Percentiles rank a stretch among this genome's conserved stretches.
Evolutionary conservation across 352 stramenopile genomes (phyloP).

Genomic region (Globisporangium heterothallicum): DNA sequence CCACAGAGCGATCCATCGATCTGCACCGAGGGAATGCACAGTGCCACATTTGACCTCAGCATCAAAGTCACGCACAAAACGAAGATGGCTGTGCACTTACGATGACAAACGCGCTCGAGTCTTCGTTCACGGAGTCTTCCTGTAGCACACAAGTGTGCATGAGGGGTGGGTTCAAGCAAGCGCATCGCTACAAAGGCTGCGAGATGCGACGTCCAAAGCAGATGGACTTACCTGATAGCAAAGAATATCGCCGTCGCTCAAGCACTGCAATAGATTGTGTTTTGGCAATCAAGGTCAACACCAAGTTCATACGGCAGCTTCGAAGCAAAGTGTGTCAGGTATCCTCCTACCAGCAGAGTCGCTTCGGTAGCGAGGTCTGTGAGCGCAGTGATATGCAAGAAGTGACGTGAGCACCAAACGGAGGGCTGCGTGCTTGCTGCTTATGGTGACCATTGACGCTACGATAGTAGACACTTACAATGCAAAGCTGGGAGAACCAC

Average conservation of each 20-base stretch:
- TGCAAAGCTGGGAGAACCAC: constrained; percentile 40
- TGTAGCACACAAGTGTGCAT: constrained; percentile 13
- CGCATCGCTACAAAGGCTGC: neutral
- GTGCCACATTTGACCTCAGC: too few relatives aligned
- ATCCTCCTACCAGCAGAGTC: constrained; percentile 29
- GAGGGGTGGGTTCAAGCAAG: neutral
- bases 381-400: too few relatives aligned
- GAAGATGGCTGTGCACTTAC: too few relatives aligned
- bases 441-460: neutral
- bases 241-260: constrained; percentile 61
- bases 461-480: constrained; percentile 26
- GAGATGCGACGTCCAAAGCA: neutral
- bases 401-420: neutral
- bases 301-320: neutral
- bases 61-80: too few relatives aligned
- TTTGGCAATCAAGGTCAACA: neutral
- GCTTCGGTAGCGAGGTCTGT: constrained; percentile 59
- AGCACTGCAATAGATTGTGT: constrained; percentile 24
- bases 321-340: neutral
- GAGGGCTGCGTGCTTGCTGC: neutral
- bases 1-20: constrained; percentile 65
- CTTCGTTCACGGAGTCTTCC: constrained; percentile 36
- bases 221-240: constrained; percentile 41
- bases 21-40: too few relatives aligned
- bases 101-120: constrained; percentile 39